phyloP scores from a whole-genome alignment of 805 yeast genomes.

The Yamadazyma insecticola region DNA sequence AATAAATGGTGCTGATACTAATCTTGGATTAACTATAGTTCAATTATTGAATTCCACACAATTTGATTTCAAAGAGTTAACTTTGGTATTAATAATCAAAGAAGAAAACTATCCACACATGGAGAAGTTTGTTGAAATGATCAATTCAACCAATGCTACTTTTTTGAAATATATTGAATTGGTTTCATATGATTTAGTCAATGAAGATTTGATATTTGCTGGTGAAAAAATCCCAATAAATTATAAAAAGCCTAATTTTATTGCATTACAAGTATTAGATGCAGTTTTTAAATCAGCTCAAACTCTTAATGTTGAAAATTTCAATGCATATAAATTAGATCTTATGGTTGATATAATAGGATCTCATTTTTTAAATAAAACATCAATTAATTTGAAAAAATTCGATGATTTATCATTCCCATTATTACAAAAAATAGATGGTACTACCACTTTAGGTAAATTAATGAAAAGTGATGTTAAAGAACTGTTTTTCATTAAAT shows the following conservation, averaged over 20 bases:
- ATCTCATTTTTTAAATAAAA: conserved; percentile 32
- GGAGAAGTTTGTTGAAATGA: conserved; percentile 15
- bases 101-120: conserved; percentile 15
- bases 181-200: conserved; percentile 28
- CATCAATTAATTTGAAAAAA: conserved; percentile 20
- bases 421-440: conserved; percentile 13
- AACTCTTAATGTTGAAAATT: conserved; percentile 14
- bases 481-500: conserved; percentile 29
- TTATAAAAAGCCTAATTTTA: conserved; percentile 34
- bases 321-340: conserved; percentile 28
- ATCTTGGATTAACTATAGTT: conserved; percentile 30
- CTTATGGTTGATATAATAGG: conserved; percentile 37
- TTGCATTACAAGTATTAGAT: conserved; percentile 34
- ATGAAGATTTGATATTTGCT: conserved; percentile 30
- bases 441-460: conserved; percentile 11
- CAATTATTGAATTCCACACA: conserved; percentile 28
- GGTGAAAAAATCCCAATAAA: conserved; percentile 30
- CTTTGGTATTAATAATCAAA: conserved; percentile 26
- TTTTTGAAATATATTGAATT: conserved; percentile 19
- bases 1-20: conserved; percentile 42
- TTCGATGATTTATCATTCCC: conserved; percentile 30
- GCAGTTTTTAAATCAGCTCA: conserved; percentile 23
- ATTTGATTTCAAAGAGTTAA: conserved; percentile 21
- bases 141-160: conserved; percentile 15
- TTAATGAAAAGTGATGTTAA: conserved; percentile 23